Evolutionary conservation across 2,329 filamentous ascomycete genomes (phyloP), one percentile per base, ranked within the genome.

Genomic region (Ophiostoma montium): DNA sequence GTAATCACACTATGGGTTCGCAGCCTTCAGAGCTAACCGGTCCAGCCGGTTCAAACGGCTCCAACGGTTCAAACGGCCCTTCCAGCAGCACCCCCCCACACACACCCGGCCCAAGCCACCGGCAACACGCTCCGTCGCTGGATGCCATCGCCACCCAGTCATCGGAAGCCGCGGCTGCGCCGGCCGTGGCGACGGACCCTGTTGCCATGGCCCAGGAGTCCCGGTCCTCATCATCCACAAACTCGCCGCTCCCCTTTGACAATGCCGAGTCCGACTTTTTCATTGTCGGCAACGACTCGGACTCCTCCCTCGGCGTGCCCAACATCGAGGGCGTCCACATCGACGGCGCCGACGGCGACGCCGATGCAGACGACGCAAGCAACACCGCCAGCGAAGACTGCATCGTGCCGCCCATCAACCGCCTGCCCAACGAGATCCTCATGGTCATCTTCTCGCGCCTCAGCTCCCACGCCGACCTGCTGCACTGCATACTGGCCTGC

Each of bases 231-330:
- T 85, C 82, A 6, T 84, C 84, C 8, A 84, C 81, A 51, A 85
- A 82, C 61, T 88, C 84, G 1, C 84, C 84, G 41, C 78, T 75
- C 47, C 79, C 83, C 47, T 79, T 78, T 62, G 84, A 87, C 61
- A 87, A 94, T 66, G 84, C 89, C 61, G 90, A 95, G 67, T 94
- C 88, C 57, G 90, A 95, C 67, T 95, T 92, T 65, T 92, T 92
- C 65, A 82, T 84, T 62, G 77, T 75, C 50, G 82, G 84, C 59
- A 95, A 95, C 68, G 90, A 95, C 67, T 95, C 90, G 4, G 78
- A 92, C 63, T 95, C 90, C 1, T 95, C 90, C 1, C 75, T 95
- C 50, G 88, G 87, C 48, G 78, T 87, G 32, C 84, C 84, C 42
- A 83, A 84, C 52, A 75, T 87, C 52, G 80, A 81, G 60, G 84